These are phyloP conservation scores for Vigna radiata DNA, from an alignment of 306 rosid species.

Conservation along the genomic window DNA sequence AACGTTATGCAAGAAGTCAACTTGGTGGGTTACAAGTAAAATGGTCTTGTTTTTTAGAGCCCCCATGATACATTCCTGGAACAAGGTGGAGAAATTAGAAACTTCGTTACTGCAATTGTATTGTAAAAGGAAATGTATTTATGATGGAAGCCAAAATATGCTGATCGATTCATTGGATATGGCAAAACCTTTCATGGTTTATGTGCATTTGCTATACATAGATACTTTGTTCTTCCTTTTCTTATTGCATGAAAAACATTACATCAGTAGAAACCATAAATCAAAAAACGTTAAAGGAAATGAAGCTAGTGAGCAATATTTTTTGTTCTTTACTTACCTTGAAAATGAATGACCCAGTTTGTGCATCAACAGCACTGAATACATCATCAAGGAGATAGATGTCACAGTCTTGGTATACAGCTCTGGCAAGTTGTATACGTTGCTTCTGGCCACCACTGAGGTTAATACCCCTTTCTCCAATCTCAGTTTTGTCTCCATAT, in stretches of 20 bases:
- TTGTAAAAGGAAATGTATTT: neutral
- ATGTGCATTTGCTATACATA: neutral
- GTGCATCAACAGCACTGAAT: slow-evolving; percentile 95
- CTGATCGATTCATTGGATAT: slow-evolving; percentile 3
- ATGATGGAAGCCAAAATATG: slow-evolving; percentile 6
- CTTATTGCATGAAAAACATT: neutral
- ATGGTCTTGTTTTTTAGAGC: slow-evolving; percentile 74
- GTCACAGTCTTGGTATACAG: slow-evolving; percentile 83
- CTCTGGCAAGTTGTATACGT: slow-evolving; percentile 87
- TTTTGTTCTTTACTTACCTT: slow-evolving; percentile 57
- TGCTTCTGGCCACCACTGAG: slow-evolving; percentile 96
- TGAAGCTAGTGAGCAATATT: slow-evolving; percentile 3
- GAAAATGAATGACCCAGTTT: slow-evolving; percentile 85
- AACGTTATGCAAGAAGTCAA: slow-evolving; percentile 85
- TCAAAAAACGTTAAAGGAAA: neutral
- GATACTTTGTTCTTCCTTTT: neutral
- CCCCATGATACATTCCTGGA: slow-evolving; percentile 88
- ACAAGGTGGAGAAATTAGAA: slow-evolving; percentile 28
- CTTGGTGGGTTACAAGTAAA: slow-evolving; percentile 90
- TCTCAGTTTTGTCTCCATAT: slow-evolving; percentile 81
- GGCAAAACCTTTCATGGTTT: slow-evolving; percentile 9
- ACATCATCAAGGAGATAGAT: slow-evolving; percentile 89
- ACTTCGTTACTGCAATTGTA: neutral
- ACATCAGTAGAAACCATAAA: neutral
- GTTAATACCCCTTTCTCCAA: slow-evolving; percentile 94